Percentiles rank a stretch among this genome's conserved stretches.
phyloP scores from a whole-genome alignment of 805 yeast genomes.

The Cyberlindnera galapagoensis region DNA sequence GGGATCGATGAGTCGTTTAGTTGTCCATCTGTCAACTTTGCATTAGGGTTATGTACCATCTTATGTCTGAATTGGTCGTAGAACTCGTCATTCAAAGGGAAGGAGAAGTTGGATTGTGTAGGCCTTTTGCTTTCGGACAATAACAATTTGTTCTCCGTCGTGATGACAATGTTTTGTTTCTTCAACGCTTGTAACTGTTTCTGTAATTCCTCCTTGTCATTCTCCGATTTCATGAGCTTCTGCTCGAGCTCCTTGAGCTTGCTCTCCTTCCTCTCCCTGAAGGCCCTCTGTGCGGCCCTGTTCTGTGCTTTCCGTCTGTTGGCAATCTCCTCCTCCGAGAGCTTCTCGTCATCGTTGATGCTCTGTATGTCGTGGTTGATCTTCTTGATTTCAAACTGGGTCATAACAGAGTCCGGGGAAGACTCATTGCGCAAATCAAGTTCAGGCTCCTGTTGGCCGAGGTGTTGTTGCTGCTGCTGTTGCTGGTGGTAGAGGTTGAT shows the following conservation, averaged over 20 bases:
- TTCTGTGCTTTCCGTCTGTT: constrained; percentile 70
- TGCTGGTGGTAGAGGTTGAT: constrained; percentile 3
- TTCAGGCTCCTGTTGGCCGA: not conserved
- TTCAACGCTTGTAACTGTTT: constrained; percentile 45
- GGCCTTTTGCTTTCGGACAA: constrained; percentile 3
- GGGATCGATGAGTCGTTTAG: constrained; percentile 22
- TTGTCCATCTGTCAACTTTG: constrained; percentile 10
- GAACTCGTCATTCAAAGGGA: constrained; percentile 25
- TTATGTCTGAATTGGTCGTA: constrained; percentile 18
- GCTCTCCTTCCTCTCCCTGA: constrained; percentile 74
- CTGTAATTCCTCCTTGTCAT: constrained; percentile 38
- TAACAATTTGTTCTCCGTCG: constrained; percentile 54
- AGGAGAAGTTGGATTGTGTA: constrained; percentile 20
- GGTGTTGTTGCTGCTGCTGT: constrained; percentile 1
- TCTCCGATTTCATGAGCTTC: constrained; percentile 52
- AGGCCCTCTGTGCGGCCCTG: constrained; percentile 84
- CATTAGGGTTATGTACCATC: too few species aligned
- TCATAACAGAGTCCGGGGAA: constrained; percentile 14
- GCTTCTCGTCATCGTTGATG: constrained; percentile 3
- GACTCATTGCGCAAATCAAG: constrained; percentile 2
- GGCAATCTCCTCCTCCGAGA: constrained; percentile 34
- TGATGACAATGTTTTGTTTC: constrained; percentile 48
- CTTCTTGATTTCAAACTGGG: constrained; percentile 8
- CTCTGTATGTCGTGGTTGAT: constrained; percentile 5
- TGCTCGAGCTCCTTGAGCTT: constrained; percentile 60